Base-by-base conservation (phyloP, 23 red algal genomes). In the Gracilaria caudata region DNA sequence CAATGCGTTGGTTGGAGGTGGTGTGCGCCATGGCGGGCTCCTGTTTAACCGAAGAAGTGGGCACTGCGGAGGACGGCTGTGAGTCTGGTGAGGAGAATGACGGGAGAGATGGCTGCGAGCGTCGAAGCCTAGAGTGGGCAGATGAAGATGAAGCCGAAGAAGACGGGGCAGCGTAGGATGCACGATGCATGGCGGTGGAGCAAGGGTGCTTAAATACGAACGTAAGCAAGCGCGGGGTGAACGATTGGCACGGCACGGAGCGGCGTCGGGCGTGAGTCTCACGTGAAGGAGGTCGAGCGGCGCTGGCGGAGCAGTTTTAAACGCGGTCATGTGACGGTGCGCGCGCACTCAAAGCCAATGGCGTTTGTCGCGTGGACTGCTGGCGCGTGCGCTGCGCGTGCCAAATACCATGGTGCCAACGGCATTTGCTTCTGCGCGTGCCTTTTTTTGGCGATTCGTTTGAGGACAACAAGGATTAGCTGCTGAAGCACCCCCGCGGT, bases 321-420 rank as follows among this genome's bases (percentile, higher is more conserved):
- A 60, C 17, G 61, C 26, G 23, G 61, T 59, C 51, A n/a, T 80
- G 76, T 23, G 34, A 60, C 40, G 76, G 10, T n/a, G 58, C 10
- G 25, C 8, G 29, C 25, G 24, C 58, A 43, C 51, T 83, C 49
- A 83, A 63, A 83, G 79, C 79, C 79, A 83, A 83, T 53, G n/a
- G 55, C 49, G 29, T 63, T 83, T 83, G 79, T 39, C 57, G 54
- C 49, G 57, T 68, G 63, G 79, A 44, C 78, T 64, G 60, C 26
- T n/a, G 54, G 13, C 24, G 61, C 29, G 30, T 29, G 30, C 36
- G 61, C 61, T 29, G 61, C 61, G 29, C 61, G 61, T 66, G 61
- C 4, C 4, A 3, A 1, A 33, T 30, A 25, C 61, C 57, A 60
- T 7, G 23, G 21, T 1, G 49, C 49, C 49, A 17, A 23, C 5